Base-by-base conservation (phyloP, 2,329 filamentous ascomycete species). In the Exophiala bonariae region DNA sequence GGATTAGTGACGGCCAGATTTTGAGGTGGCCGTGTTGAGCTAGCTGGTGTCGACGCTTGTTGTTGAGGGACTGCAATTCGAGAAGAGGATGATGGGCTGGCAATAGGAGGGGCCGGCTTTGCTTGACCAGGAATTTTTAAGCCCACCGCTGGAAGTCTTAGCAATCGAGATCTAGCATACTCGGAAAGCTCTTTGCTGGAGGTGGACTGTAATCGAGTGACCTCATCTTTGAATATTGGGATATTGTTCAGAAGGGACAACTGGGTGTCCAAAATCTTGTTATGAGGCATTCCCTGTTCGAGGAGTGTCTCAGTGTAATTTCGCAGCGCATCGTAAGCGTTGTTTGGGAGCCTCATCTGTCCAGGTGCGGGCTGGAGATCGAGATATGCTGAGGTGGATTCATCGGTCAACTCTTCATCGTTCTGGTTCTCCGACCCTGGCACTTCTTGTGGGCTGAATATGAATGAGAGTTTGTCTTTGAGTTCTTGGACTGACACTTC, bases 401-500 rank as follows among this genome's bases (percentile, higher is more conserved):
- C 20, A 16, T 16, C 11, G 14, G 32, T 10, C 16, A 3, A 49
- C 52, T 35, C 26, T 10, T 39, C 16, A 9, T 52, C 41, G 13
- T 33, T 26, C 22, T n/a, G n/a, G n/a, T n/a, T 14, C 28, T 17
- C n/a, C 26, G 39, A 20, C n/a, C 41, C 26, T 13, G 35, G 46
- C 5, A 13, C 30, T 19, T 37, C 42, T 22, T 47, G 47, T 6
- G 63, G 57, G 4, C 63, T 63, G 47, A 79, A 57, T 35, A 73
- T 73, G 45, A 67, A 66, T 11, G 66, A 63, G 3, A 89, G 54
- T 18, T 81, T 74, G 34, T 71, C 73, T 38, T 82, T 65, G 47
- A 93, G 89, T 7, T 88, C 83, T 13, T 85, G 78, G 61, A 80
- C 73, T 68, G 7, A 80, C 76, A 7, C 83, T 18, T 54, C 40